Evolutionary conservation across 2,329 filamentous ascomycete species (phyloP).

Genomic region (Alternaria arbusti): DNA sequence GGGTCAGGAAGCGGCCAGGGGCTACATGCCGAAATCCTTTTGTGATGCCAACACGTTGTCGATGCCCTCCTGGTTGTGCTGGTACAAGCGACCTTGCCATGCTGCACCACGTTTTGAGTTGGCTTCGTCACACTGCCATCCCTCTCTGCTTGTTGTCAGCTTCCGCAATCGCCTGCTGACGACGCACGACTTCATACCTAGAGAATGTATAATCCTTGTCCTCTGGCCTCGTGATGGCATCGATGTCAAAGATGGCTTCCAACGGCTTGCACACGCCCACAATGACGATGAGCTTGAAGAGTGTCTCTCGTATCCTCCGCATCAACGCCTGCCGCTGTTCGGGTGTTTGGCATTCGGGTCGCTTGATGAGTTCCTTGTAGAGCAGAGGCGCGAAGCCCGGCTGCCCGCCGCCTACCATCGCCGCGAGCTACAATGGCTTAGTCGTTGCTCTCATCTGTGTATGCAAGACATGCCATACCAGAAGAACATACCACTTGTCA

Average conservation of each 20-base stretch:
- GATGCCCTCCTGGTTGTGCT: constrained; percentile 54
- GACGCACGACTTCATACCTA: constrained; percentile 39
- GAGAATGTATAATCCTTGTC: constrained; percentile 64
- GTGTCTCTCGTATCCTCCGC: constrained; percentile 61
- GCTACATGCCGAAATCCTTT: constrained; percentile 51
- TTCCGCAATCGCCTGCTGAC: not conserved
- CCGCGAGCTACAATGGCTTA: constrained; percentile 41
- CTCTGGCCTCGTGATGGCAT: constrained; percentile 58
- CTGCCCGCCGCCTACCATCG: constrained; percentile 59
- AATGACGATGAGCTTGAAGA: constrained; percentile 64
- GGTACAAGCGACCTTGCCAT: constrained; percentile 65
- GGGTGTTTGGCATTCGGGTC: constrained; percentile 54
- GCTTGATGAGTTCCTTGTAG: constrained; percentile 62
- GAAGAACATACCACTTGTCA: constrained; percentile 56
- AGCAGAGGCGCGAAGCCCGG: constrained; percentile 60
- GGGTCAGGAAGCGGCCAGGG: not conserved
- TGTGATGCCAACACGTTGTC: constrained; percentile 52
- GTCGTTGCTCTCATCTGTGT: not conserved
- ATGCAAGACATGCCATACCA: constrained; percentile 31
- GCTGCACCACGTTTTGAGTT: constrained; percentile 60
- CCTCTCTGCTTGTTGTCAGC: constrained; percentile 45
- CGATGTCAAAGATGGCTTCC: constrained; percentile 65
- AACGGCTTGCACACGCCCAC: constrained; percentile 69
- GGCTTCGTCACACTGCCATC: constrained; percentile 64
- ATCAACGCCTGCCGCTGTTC: constrained; percentile 57